Evolutionary conservation across 2,329 filamentous ascomycete species (phyloP).

Genomic region (Ceratocystis colombiana): DNA sequence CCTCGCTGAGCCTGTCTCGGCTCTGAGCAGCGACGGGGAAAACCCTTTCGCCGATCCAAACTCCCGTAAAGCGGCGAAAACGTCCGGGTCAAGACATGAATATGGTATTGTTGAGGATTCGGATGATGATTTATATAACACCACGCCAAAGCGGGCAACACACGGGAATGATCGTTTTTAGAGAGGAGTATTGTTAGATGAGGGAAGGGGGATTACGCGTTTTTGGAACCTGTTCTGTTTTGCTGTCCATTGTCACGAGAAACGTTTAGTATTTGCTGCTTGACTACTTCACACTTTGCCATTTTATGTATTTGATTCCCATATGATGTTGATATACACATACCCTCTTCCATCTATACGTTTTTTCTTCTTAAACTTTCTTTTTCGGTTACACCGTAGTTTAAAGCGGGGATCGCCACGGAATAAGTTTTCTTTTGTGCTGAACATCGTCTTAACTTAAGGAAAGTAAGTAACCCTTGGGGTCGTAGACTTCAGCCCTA

Average conservation of each 20-base stretch:
- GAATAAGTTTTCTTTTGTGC: background rate
- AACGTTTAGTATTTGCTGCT: background rate
- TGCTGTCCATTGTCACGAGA: constrained; percentile 4
- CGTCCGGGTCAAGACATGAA: constrained; percentile 26
- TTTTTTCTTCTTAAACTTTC: background rate
- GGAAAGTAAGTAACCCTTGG: background rate
- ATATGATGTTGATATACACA: constrained; percentile 29
- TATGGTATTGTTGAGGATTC: constrained; percentile 28
- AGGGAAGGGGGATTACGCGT: background rate
- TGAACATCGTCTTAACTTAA: background rate
- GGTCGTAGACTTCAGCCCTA: background rate
- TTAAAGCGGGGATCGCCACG: constrained; percentile 4
- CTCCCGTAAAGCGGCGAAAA: constrained; percentile 25
- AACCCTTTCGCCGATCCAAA: constrained; percentile 33
- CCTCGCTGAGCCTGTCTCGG: constrained; percentile 28
- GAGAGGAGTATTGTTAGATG: background rate
- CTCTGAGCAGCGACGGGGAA: constrained; percentile 29
- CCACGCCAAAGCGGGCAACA: constrained; percentile 31
- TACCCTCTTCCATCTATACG: background rate
- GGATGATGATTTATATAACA: constrained; percentile 37
- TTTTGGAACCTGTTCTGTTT: background rate
- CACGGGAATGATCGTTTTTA: background rate
- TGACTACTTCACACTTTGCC: background rate
- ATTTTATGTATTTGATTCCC: constrained; percentile 37
- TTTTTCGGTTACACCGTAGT: constrained; percentile 1